Base-by-base conservation (phyloP, 164 flowering plant genomes). In the Liquidambar formosana region DNA sequence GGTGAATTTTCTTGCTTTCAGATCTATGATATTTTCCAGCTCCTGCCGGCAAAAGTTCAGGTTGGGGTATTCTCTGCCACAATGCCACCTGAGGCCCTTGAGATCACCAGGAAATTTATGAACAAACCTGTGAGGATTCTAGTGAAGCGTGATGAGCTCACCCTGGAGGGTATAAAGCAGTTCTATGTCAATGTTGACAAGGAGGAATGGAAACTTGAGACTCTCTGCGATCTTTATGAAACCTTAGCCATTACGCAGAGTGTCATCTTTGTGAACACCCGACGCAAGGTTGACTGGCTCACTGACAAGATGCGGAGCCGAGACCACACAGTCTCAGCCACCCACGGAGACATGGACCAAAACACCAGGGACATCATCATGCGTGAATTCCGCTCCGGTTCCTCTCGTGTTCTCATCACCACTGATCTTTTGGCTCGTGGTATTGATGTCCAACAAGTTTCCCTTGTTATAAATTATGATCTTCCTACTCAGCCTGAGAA, bases 291-390 rank as follows among this genome's bases (percentile, higher is more conserved):
- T 63, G 92, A 86, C 67, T 84, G 89, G 92, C 78, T 85, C 26
- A 85, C 89, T 11, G 92, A 88, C 80, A 81, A 85, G 72, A 85
- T 88, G 92, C 64, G 87, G 15, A 71, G 85, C 73, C 75, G 83
- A 25, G 92, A 88, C 79, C 92, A 88, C 71, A 88, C 92, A 0
- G 88, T 88, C 41, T 88, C 92, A 16, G 89, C 92, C 23, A 86
- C 89, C 27, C 88, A 88, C 64, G 92, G 92, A 57, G 92, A 88
- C 68, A 85, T 88, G 92, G 92, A 88, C 80, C 89, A 85, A 75
- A 88, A 84, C 57, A 85, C 86, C 12, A 67, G 89, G 21, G 92
- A 88, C 59, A 83, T 88, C 14, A 85, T 88, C 68, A 88, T 88
- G 92, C 85, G 88, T 4, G 91, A 87, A 66, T 87, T 87, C 70